Base-by-base conservation (phyloP, 768 basidiomycete genomes). In the Boletus subparvulus region DNA sequence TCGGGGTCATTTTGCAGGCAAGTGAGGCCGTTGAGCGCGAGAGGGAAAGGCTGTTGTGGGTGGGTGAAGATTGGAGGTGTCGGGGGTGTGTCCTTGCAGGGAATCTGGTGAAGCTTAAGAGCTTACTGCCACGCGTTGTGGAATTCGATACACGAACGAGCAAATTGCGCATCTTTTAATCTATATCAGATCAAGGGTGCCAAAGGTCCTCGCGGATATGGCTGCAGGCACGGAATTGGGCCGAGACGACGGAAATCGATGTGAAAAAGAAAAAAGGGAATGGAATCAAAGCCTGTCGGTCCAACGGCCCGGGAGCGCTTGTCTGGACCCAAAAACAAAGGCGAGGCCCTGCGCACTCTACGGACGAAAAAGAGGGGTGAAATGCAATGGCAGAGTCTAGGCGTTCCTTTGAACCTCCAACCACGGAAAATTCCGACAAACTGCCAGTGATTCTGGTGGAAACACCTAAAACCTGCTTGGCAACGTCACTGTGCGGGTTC, bases 1-100 rank as follows among this genome's bases (percentile, higher is more conserved):
- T 79, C 16, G 75, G 66, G 10, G 74, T 47, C 75, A 80, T 75
- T 6, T 59, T 69, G 52, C 58, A 28, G 21, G 60, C 46, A 9
- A 61, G 41, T 17, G 64, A 59, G 30, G 47, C 40, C 4, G 47
- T 45, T 50, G 56, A 59, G 47, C 47, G 55, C 26, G 45, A 26
- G 21, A 35, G 35, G 3, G 44, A 19, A 26, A 24, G 30, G 30
- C 9, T 32, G 37, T 32, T 41, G 52, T 17, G 30, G 30, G 49
- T 21, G 21, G 39, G 56, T 39, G 64, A 50, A 52, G 42, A 50
- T 48, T 48, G 58, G 30, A 39, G 41, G 21, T 44, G 54, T 33
- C 37, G 61, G 19, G 45, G 52, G 58, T 50, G 17, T 13, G 57
- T 13, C 33, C 60, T 47, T 35, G 61, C 39, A 50, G 30, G 56